Evolutionary conservation across 1,139 yeast species (phyloP).

Genomic region (Taiozyma sp.): DNA sequence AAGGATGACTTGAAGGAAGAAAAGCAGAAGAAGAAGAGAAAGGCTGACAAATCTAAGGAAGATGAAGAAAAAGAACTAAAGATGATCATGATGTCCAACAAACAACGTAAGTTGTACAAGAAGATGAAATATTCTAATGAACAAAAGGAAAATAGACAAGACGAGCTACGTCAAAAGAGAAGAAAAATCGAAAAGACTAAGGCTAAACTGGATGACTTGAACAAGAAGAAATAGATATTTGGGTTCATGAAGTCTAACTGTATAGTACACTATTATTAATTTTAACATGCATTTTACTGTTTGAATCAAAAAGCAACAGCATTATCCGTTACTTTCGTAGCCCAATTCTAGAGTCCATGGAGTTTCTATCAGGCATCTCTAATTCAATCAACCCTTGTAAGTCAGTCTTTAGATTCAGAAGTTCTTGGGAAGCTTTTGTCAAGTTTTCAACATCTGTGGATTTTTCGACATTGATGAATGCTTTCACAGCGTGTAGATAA

Average conservation of each 20-base stretch:
- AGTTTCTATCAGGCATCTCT: slow-evolving; percentile 70
- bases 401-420: slow-evolving; percentile 58
- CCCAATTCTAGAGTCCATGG: slow-evolving; percentile 70
- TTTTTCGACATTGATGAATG: slow-evolving; percentile 64
- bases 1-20: slow-evolving; percentile 26
- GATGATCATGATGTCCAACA: slow-evolving; percentile 96
- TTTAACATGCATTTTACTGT: background rate
- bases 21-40: slow-evolving; percentile 24
- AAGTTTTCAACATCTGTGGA: slow-evolving; percentile 75
- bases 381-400: slow-evolving; percentile 64
- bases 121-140: slow-evolving; percentile 93
- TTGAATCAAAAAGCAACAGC: background rate
- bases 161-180: slow-evolving; percentile 72
- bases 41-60: slow-evolving; percentile 38
- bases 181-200: slow-evolving; percentile 71
- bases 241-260: background rate
- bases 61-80: slow-evolving; percentile 85
- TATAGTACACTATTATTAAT: background rate
- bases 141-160: slow-evolving; percentile 77
- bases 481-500: slow-evolving; percentile 44
- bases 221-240: slow-evolving; percentile 17
- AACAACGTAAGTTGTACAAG: slow-evolving; percentile 90
- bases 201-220: slow-evolving; percentile 43
- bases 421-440: slow-evolving; percentile 58
- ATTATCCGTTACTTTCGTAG: slow-evolving; percentile 13